Evolutionary conservation across 2,329 filamentous ascomycete genomes (phyloP), one percentile per base, ranked within the genome.

Genomic region (Simplicillium aogashimaense): DNA sequence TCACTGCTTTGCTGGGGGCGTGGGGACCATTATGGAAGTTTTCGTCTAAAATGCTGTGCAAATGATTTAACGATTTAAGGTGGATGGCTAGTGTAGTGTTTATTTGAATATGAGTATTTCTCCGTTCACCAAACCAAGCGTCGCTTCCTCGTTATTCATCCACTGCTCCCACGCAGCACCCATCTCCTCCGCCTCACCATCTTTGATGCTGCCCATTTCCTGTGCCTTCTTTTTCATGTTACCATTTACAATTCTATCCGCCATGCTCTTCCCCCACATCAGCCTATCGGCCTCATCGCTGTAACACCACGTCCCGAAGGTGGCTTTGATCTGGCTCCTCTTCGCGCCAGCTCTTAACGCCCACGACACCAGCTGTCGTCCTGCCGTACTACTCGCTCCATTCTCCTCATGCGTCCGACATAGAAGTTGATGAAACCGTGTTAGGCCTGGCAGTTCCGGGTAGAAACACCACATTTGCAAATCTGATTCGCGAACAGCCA

Each of bases 1-100:
- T 58, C 2, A 58, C 55, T 1, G 55, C 54, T 2, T 30, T 57
- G 3, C 32, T 58, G 3, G 56, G 56, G 2, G 56, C 55, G 1
- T 58, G 56, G 56, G 48, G 49, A 1, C 52, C 55, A 13, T 45
- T 56, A 4, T 58, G 49, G 68, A 79, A 57, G 54, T 30, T 43
- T 2, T 25, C 20, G 9, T 25, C 20, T 6, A 25, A 25, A 9
- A 9, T 9, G 20, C 9, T 25, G 20, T 25, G 20, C 20, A 25
- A 25, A 25, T 25, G 20, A 25, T 25, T 25, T 25, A 25, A 25
- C 9, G 20, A 25, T 25, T 25, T n/a, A n/a, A n/a, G n/a, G n/a
- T n/a, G n/a, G n/a, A n/a, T n/a, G n/a, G n/a, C n/a, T n/a, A n/a
- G n/a, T n/a, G n/a, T n/a, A n/a, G 20, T 25, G 17, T n/a, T 35